Conservation (phyloP, 345 rosid genomes). For the Salix purpurea region DNA sequence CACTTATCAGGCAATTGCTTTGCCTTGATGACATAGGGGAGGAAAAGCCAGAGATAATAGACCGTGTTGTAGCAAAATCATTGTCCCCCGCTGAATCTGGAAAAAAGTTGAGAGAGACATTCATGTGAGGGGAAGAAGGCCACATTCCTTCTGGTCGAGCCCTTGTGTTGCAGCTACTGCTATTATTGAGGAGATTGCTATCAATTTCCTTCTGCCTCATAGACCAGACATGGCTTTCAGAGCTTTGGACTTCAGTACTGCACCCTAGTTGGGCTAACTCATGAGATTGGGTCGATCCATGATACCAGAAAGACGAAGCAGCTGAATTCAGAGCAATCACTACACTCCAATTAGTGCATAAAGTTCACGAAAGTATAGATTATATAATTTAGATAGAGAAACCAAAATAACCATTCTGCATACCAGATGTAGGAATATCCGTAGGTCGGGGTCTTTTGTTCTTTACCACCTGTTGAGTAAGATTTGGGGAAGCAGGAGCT, state of each 20-base stretch:
- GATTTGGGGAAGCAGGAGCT: slow-evolving; percentile 38
- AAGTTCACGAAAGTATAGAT: neutral
- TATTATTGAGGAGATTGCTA: slow-evolving; percentile 13
- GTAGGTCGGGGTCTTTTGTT: slow-evolving; percentile 67
- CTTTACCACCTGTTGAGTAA: slow-evolving; percentile 45
- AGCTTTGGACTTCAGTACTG: slow-evolving; percentile 40
- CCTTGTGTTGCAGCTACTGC: slow-evolving; percentile 26
- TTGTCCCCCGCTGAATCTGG: slow-evolving; percentile 22
- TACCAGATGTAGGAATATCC: slow-evolving; percentile 55
- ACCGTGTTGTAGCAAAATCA: slow-evolving; percentile 13
- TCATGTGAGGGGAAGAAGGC: slow-evolving; percentile 24
- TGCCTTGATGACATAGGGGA: slow-evolving; percentile 18
- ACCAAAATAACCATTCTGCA: neutral
- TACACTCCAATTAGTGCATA: slow-evolving; percentile 19
- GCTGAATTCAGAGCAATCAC: slow-evolving; percentile 45
- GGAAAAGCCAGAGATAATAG: slow-evolving; percentile 24
- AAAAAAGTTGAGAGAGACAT: slow-evolving; percentile 31
- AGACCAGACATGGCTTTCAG: slow-evolving; percentile 36
- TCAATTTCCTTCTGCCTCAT: slow-evolving; percentile 37
- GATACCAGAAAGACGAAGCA: slow-evolving; percentile 52
- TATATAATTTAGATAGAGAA: neutral
- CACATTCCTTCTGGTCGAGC: slow-evolving; percentile 25
- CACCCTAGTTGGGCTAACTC: slow-evolving; percentile 32
- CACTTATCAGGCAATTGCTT: slow-evolving; percentile 25
- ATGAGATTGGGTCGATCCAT: slow-evolving; percentile 39